These are phyloP conservation scores for Martensiomyces pterosporus DNA, from an alignment of 192 early-diverging fungal species.

Conservation along the genomic window DNA sequence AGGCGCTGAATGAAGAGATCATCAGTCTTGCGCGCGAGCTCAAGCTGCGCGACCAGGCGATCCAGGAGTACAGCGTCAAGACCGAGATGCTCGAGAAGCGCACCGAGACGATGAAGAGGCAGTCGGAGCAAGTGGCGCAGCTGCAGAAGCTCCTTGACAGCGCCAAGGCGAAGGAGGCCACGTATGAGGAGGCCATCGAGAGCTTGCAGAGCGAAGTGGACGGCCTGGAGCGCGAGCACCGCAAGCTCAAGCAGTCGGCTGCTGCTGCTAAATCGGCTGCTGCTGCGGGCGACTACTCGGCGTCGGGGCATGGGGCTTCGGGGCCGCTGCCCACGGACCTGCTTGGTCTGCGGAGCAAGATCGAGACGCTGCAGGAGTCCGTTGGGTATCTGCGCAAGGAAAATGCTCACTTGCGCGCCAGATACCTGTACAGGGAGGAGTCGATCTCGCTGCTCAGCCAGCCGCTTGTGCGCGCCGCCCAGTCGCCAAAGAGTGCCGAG, in stretches of 20 bases:
- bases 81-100: constrained; percentile 82
- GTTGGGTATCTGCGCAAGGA: constrained; percentile 74
- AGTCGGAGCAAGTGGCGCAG: constrained; percentile 57
- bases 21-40: constrained; percentile 72
- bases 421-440: constrained; percentile 22
- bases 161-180: constrained; percentile 57
- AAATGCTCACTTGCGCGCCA: constrained; percentile 73
- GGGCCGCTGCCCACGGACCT: constrained; percentile 41
- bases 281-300: constrained; percentile 10
- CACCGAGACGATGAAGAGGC: constrained; percentile 61
- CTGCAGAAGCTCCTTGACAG: constrained; percentile 60
- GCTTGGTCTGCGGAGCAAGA: constrained; percentile 52
- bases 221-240: constrained; percentile 63
- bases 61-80: constrained; percentile 72
- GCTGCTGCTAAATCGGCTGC: constrained; percentile 26
- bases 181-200: constrained; percentile 71
- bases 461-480: constrained; percentile 5
- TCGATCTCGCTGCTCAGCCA: not conserved
- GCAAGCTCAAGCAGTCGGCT: constrained; percentile 48
- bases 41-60: constrained; percentile 74
- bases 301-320: constrained; percentile 12
- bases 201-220: constrained; percentile 68
- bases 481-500: not conserved
- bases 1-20: constrained; percentile 74
- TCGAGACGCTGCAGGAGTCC: constrained; percentile 60